Percentiles rank a stretch among this genome's conserved stretches.
These are phyloP conservation scores for Chrysanthemum seticuspe DNA, from an alignment of 129 eudicot species.

Conservation along the genomic window DNA sequence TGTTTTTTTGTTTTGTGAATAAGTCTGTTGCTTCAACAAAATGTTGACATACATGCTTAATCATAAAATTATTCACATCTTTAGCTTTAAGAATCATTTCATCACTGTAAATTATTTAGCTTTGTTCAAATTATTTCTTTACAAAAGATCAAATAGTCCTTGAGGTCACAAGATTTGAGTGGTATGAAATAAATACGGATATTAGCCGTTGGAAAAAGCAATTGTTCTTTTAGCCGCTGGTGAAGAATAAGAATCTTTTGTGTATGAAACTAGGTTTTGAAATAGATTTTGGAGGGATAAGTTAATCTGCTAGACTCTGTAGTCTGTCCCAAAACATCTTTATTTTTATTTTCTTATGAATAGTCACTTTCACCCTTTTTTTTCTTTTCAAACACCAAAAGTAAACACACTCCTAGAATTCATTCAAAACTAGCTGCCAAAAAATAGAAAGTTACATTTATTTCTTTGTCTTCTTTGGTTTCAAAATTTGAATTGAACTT, in stretches of 20 bases:
- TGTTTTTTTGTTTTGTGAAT: too few species aligned
- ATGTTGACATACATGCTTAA: too few species aligned
- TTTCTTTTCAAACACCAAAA: constrained; percentile 9
- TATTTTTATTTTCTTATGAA: constrained; percentile 14
- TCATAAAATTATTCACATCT: too few species aligned
- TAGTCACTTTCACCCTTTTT: constrained; percentile 38
- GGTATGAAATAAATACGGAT: neutral
- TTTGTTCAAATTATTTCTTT: neutral
- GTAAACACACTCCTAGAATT: constrained; percentile 3
- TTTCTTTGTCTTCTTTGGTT: constrained; percentile 20
- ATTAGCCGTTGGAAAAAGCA: constrained; percentile 23
- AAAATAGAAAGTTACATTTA: constrained; percentile 3
- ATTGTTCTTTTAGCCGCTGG: constrained; percentile 13
- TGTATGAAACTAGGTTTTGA: constrained; percentile 17
- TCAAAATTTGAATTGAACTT: constrained; percentile 32
- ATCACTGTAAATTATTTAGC: neutral
- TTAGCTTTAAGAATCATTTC: neutral
- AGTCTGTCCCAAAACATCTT: constrained; percentile 20
- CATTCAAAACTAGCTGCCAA: constrained; percentile 20
- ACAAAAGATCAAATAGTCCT: neutral
- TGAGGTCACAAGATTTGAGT: neutral
- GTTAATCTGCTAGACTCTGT: constrained; percentile 13
- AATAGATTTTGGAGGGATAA: constrained; percentile 25
- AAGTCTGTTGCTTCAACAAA: too few species aligned
- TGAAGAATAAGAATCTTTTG: constrained; percentile 36